These are phyloP conservation scores for Tilletiaria anomala DNA, from an alignment of 1,284 basidiomycete genomes.

Conservation along the genomic window DNA sequence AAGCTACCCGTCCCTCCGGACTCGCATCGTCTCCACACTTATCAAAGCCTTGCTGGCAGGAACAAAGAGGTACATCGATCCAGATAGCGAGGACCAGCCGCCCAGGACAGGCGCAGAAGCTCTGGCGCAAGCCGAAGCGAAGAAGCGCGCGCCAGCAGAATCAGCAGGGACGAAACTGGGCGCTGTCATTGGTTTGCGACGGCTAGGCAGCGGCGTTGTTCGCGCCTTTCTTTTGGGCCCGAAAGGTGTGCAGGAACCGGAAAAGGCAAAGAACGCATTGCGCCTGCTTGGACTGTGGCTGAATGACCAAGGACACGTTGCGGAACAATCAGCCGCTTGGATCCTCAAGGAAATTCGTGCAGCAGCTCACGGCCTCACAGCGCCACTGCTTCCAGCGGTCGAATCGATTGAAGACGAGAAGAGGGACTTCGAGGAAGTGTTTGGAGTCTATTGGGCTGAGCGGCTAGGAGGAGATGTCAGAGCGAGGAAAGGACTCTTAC, in stretches of 20 bases:
- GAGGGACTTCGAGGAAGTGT: too few relatives aligned
- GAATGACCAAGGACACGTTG: too few relatives aligned
- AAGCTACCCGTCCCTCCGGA: slow-evolving; percentile 65
- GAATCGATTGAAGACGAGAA: too few relatives aligned
- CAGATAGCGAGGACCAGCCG: slow-evolving; percentile 3
- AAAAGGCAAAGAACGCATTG: background rate
- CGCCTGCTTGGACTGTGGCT: background rate
- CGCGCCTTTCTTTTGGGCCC: slow-evolving; percentile 1
- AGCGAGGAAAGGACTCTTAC: too few relatives aligned
- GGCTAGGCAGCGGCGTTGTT: slow-evolving; percentile 12
- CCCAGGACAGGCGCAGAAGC: slow-evolving; percentile 5
- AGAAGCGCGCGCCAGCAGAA: slow-evolving; percentile 8
- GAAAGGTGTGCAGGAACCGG: background rate
- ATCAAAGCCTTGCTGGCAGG: slow-evolving; percentile 63
- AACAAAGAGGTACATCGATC: too few relatives aligned
- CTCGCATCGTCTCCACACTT: slow-evolving; percentile 82
- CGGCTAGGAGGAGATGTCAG: too few relatives aligned
- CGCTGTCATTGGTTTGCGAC: slow-evolving; percentile 26
- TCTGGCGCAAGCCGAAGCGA: background rate
- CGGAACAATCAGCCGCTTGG: too few relatives aligned
- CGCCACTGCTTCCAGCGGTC: too few relatives aligned
- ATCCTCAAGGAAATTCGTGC: too few relatives aligned
- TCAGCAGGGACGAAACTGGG: slow-evolving; percentile 30
- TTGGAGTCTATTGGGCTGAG: too few relatives aligned
- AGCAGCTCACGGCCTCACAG: too few relatives aligned